Conservation (phyloP, 345 rosid genomes). For the Salix caprea region DNA sequence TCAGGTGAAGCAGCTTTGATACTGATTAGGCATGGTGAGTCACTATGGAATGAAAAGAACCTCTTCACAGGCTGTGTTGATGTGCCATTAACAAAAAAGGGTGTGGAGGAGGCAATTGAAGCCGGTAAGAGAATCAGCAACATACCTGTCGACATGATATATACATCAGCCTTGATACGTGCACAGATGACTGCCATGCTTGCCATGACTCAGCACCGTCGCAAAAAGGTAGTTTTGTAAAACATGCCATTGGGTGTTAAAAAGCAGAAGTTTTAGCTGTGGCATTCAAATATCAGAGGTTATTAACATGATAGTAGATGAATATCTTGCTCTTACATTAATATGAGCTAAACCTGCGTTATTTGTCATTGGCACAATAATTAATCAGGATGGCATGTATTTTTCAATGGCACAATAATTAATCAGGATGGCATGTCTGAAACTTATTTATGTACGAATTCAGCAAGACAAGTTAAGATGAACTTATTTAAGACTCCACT, state of each 20-base stretch:
- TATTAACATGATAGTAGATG: neutral
- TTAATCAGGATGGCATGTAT: neutral
- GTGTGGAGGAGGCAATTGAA: conserved; percentile 94
- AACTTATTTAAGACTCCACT: neutral
- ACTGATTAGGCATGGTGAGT: conserved; percentile 92
- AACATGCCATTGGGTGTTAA: neutral
- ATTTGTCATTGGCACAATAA: neutral
- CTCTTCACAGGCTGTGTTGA: conserved; percentile 96
- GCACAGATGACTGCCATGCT: conserved; percentile 99
- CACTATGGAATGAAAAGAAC: conserved; percentile 98
- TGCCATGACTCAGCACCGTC: conserved; percentile 97
- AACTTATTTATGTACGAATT: neutral
- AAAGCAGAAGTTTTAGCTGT: neutral
- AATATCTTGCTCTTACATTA: neutral
- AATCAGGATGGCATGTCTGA: neutral
- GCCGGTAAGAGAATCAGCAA: conserved; percentile 95
- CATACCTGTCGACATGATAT: conserved; percentile 93
- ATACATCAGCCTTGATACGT: conserved; percentile 82
- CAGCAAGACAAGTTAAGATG: neutral
- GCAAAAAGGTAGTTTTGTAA: conserved; percentile 56
- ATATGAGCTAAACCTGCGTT: neutral
- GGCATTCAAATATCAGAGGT: neutral
- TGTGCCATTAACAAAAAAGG: conserved; percentile 88
- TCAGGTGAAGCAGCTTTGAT: conserved; percentile 85
- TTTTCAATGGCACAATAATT: neutral